These are phyloP conservation scores for Dendrothele bispora DNA, from an alignment of 768 basidiomycete genomes.

Conservation along the genomic window DNA sequence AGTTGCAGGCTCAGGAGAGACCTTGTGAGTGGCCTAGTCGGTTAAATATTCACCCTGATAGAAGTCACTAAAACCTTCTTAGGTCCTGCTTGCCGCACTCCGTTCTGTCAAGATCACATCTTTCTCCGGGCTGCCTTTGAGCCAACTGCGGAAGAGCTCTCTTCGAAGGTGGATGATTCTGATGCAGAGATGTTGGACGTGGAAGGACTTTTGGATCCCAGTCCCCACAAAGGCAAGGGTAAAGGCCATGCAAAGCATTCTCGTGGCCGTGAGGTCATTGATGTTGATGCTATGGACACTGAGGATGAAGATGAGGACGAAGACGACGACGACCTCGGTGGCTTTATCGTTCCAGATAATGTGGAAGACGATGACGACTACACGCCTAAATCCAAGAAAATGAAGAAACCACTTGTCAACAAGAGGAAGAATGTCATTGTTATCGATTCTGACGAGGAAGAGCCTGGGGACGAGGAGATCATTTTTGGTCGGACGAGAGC, in stretches of 20 bases:
- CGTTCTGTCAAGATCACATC: constrained; percentile 44
- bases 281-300: constrained; percentile 28
- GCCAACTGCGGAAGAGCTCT: constrained; percentile 50
- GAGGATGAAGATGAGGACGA: constrained; percentile 29
- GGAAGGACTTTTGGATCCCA: constrained; percentile 4
- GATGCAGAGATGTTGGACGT: constrained; percentile 32
- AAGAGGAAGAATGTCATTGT: constrained; percentile 39
- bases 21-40: constrained; percentile 51
- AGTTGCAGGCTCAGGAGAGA: constrained; percentile 30
- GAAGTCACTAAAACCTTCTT: constrained; percentile 1
- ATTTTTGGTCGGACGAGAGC: constrained; percentile 34
- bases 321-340: constrained; percentile 44
- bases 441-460: constrained; percentile 46
- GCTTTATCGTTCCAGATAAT: constrained; percentile 53
- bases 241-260: constrained; percentile 23
- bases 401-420: constrained; percentile 38
- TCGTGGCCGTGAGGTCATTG: constrained; percentile 18
- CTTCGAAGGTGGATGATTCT: constrained; percentile 23
- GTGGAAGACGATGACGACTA: constrained; percentile 59
- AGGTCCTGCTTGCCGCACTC: constrained; percentile 64
- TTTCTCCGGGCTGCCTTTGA: constrained; percentile 64
- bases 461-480: constrained; percentile 41
- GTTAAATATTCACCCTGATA: constrained; percentile 15
- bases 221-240: constrained; percentile 22
- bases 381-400: constrained; percentile 28